These are phyloP conservation scores for Neurospora cerealis DNA, from an alignment of 495 filamentous ascomycete species.

Conservation along the genomic window DNA sequence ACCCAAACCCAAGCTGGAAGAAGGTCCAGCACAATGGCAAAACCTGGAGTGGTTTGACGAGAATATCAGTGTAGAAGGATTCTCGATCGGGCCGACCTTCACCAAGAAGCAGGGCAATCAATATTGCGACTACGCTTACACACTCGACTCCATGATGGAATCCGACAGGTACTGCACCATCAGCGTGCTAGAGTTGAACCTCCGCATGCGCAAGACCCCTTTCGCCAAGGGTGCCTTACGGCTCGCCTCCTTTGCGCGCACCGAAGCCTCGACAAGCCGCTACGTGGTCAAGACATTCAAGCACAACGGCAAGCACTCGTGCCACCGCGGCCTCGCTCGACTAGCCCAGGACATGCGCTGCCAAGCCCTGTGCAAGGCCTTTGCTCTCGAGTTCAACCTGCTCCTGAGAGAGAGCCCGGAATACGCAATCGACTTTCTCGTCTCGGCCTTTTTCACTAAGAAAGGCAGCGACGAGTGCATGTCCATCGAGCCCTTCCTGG, in stretches of 20 bases:
- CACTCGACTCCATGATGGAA: constrained; percentile 11
- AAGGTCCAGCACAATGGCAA: constrained; percentile 15
- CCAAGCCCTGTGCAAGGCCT: constrained; percentile 29
- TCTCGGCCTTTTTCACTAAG: neutral
- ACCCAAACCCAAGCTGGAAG: constrained; percentile 9
- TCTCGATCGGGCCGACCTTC: constrained; percentile 7
- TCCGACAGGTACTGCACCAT: constrained; percentile 18
- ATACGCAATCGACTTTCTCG: constrained; percentile 25
- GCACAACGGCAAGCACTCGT: neutral
- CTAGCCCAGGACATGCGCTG: constrained; percentile 25
- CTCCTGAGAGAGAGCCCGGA: constrained; percentile 4
- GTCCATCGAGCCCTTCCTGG: constrained; percentile 27
- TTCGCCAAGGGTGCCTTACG: constrained; percentile 25
- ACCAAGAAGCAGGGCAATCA: too few relatives aligned
- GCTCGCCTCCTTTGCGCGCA: constrained; percentile 22
- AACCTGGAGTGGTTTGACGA: constrained; percentile 21
- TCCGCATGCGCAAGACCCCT: constrained; percentile 17
- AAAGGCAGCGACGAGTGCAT: neutral
- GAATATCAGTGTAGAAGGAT: constrained; percentile 15
- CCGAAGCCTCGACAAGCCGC: constrained; percentile 9
- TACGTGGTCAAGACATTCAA: constrained; percentile 27
- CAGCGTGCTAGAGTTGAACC: constrained; percentile 13
- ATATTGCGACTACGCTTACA: too few relatives aligned
- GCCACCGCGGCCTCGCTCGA: constrained; percentile 6
- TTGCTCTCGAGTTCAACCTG: constrained; percentile 32